Percentiles rank a stretch among this genome's conserved stretches.
Evolutionary conservation across 2,329 filamentous ascomycete genomes (phyloP).

Genomic region (Curvularia sp.): DNA sequence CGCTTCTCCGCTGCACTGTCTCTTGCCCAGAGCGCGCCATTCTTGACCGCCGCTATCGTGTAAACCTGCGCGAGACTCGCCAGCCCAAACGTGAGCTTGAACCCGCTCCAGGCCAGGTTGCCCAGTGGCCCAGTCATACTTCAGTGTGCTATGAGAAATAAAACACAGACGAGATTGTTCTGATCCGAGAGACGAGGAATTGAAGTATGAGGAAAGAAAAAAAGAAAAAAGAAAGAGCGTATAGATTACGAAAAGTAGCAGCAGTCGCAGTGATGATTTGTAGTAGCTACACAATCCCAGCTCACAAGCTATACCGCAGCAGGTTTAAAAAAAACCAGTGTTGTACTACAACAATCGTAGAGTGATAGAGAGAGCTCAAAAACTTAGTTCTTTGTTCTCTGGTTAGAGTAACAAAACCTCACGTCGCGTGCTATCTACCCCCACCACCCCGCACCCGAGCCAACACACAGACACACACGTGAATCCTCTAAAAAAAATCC

Average conservation of each 20-base stretch:
- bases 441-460: not conserved
- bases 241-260: not conserved
- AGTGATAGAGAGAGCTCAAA: not conserved
- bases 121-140: slow-evolving; percentile 19
- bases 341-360: not conserved
- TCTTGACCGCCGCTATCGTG: slow-evolving; percentile 31
- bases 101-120: slow-evolving; percentile 32
- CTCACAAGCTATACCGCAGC: not conserved
- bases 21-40: slow-evolving; percentile 38
- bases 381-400: not conserved
- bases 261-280: not conserved
- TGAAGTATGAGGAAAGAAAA: not conserved
- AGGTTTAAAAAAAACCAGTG: not conserved
- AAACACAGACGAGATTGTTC: not conserved
- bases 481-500: not conserved
- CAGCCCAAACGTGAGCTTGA: slow-evolving; percentile 44
- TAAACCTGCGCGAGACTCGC: slow-evolving; percentile 34
- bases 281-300: not conserved
- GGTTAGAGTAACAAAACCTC: not conserved
- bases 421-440: not conserved
- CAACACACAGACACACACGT: not conserved
- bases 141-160: not conserved
- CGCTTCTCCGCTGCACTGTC: slow-evolving; percentile 37
- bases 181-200: not conserved
- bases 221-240: not conserved